Evolutionary conservation across 768 basidiomycete genomes (phyloP), one percentile per base, ranked within the genome.

Genomic region (Tylopilus vinaceipallidus): DNA sequence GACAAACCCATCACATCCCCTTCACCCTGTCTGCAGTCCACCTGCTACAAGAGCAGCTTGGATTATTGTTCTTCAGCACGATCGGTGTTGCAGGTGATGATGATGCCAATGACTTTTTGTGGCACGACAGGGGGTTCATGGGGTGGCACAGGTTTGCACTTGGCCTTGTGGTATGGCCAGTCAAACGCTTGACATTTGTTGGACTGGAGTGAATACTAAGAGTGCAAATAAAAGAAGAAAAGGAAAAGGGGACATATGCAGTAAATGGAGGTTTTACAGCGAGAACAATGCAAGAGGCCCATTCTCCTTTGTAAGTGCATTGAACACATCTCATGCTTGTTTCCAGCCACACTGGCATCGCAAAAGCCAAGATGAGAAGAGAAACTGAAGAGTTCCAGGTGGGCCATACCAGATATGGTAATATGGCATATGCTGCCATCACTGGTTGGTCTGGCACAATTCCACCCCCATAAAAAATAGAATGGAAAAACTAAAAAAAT

Each of bases 271-370:
- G 13, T 14, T 26, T 66, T 66, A 41, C 57, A 63, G 5, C 61
- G 60, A 6, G 64, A 63, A 52, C 61, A 66, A 3, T 64, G 59
- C 64, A 65, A 59, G 55, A 38, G 22, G 1, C 43, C 54, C 59
- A 49, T 0, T 58, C 55, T 42, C 54, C 58, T 32, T 53, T 44
- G 6, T 23, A 37, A 4, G 42, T 22, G 46, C 59, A 65, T 45
- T 47, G 45, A 4, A 37, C 14, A 36, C 63, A 63, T n/a, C 38
- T 42, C 0, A 45, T 32, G 19, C 29, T 45, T 45, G 43, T 27
- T 17, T 32, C 35, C 2, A 49, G 35, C 37, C 38, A 33, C 17
- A 20, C 29, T 20, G 29, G 36, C 45, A 55, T 58, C 22, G 6
- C 26, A 27, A 13, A 37, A n/a, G 19, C 19, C 19, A 17, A 22